A percentile compares a stretch with the other conserved stretches of the same genome.
Conservation (phyloP, 345 rosid genomes). For the Cardamine resedifolia region DNA sequence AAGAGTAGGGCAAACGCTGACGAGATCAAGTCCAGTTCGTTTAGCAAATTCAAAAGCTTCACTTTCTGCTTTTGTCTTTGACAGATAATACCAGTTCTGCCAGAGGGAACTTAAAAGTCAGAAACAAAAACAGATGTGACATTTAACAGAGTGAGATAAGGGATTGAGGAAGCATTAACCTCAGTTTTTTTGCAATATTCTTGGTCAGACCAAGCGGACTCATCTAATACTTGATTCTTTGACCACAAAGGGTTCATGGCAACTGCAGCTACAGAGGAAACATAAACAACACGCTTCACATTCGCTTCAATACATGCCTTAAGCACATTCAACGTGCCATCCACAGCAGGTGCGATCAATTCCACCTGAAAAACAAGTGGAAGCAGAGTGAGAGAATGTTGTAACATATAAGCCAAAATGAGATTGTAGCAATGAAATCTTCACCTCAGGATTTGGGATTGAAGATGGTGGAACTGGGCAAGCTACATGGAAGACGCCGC, state of each 20-base stretch:
- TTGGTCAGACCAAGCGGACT: slow-evolving; percentile 63
- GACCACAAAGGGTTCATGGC: slow-evolving; percentile 60
- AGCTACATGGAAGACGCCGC: slow-evolving; percentile 72
- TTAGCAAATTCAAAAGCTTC: slow-evolving; percentile 65
- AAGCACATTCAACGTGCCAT: slow-evolving; percentile 68
- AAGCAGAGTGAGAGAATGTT: neutral
- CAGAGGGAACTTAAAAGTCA: neutral
- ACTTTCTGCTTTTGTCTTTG: slow-evolving; percentile 75
- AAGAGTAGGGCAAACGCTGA: slow-evolving; percentile 56
- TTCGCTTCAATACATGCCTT: slow-evolving; percentile 57
- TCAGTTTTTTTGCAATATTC: slow-evolving; percentile 53
- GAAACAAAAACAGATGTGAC: neutral
- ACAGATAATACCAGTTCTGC: slow-evolving; percentile 72
- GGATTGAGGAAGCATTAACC: slow-evolving; percentile 33
- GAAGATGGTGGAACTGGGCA: slow-evolving; percentile 54
- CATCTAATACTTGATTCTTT: slow-evolving; percentile 47
- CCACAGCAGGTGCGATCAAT: slow-evolving; percentile 63
- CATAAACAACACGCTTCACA: slow-evolving; percentile 62
- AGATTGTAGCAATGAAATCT: neutral
- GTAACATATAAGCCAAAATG: neutral
- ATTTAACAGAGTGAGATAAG: neutral
- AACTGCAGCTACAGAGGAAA: slow-evolving; percentile 59
- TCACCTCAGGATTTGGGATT: slow-evolving; percentile 47
- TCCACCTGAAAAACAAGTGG: slow-evolving; percentile 41
- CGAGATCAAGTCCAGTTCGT: slow-evolving; percentile 52